These are phyloP conservation scores for Westerdykella aurantiaca DNA, from an alignment of 2,329 filamentous ascomycete species.

Conservation along the genomic window DNA sequence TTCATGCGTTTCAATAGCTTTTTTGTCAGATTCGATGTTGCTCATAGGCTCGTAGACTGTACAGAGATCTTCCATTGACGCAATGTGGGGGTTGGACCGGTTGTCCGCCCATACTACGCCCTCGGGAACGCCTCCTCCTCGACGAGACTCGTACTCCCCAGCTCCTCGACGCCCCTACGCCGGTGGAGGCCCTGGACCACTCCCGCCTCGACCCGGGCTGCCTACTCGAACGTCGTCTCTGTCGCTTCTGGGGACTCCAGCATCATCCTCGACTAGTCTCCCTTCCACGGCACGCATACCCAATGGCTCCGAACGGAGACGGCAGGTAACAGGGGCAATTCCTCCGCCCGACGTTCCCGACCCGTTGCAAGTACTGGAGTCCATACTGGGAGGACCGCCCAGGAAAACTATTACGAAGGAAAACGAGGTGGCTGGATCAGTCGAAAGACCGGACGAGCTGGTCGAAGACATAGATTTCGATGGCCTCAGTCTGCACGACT, in stretches of 20 bases:
- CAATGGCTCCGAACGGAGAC: constrained; percentile 64
- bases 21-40: too few species aligned
- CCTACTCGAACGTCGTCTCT: constrained; percentile 70
- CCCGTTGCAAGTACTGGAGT: constrained; percentile 63
- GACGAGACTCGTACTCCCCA: constrained; percentile 66
- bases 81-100: constrained; percentile 82
- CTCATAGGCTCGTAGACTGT: too few species aligned
- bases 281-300: constrained; percentile 57
- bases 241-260: constrained; percentile 61
- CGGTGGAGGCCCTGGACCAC: constrained; percentile 62
- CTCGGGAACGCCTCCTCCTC: constrained; percentile 55
- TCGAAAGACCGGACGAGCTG: constrained; percentile 44
- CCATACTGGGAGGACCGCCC: constrained; percentile 48
- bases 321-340: constrained; percentile 46
- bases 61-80: constrained; percentile 4
- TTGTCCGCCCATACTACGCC: constrained; percentile 66
- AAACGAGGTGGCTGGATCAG: constrained; percentile 9
- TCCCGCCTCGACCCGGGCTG: constrained; percentile 61
- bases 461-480: constrained; percentile 71
- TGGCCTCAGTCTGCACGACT: constrained; percentile 68
- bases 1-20: neutral
- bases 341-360: constrained; percentile 55
- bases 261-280: constrained; percentile 71
- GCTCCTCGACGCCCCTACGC: constrained; percentile 63
- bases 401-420: constrained; percentile 19